These are phyloP conservation scores for Rhynchospora breviuscula DNA, from an alignment of 176 grass and related monocot species.

Conservation along the genomic window DNA sequence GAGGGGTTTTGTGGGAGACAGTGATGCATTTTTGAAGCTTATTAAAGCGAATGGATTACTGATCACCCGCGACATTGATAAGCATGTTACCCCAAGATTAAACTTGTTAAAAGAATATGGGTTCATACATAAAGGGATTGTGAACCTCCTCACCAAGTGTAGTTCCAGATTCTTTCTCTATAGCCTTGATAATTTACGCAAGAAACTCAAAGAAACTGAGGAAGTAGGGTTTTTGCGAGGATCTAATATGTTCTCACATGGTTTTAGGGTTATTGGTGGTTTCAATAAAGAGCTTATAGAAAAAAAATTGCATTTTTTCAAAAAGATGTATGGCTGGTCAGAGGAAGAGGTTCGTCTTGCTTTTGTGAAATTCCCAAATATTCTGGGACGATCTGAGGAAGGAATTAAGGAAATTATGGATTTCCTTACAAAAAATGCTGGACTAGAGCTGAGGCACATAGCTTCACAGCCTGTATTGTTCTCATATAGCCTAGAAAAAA, in stretches of 20 bases:
- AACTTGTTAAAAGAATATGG: conserved; percentile 2
- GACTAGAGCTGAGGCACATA: neutral
- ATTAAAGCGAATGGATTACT: neutral
- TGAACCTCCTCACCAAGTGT: neutral
- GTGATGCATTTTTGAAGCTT: conserved; percentile 9
- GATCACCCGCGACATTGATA: neutral
- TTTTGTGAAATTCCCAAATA: conserved; percentile 10
- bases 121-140: neutral
- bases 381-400: neutral
- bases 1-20: conserved; percentile 1
- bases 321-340: conserved; percentile 7
- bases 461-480: neutral
- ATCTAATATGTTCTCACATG: neutral
- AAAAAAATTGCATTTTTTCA: neutral
- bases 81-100: neutral
- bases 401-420: neutral
- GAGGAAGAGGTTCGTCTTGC: neutral
- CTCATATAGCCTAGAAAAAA: conserved; percentile 17
- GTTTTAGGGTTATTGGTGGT: neutral
- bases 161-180: neutral
- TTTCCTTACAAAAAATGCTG: neutral
- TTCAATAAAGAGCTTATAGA: neutral
- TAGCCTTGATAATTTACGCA: neutral
- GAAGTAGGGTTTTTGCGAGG: neutral
- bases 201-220: neutral